phyloP scores from a whole-genome alignment of 208 protist species.

The Trypanosoma cruzi region DNA sequence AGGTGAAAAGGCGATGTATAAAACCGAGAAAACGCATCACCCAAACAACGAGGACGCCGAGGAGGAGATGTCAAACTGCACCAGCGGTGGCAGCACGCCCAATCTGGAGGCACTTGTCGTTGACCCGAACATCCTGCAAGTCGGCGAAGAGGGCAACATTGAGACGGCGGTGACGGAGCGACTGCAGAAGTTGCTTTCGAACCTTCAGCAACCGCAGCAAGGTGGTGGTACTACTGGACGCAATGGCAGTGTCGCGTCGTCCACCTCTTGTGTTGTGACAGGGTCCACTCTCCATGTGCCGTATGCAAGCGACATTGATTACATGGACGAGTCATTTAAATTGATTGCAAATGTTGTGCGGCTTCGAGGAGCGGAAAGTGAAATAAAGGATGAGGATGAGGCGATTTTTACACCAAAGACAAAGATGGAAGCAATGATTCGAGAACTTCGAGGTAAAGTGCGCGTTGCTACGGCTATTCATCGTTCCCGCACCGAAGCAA shows the following conservation, averaged over 20 bases:
- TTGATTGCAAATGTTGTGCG: constrained; percentile 83
- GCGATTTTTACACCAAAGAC: constrained; percentile 59
- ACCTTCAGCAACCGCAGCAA: background rate
- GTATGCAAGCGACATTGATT: constrained; percentile 90
- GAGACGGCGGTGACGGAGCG: constrained; percentile 8
- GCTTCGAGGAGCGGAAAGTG: constrained; percentile 82
- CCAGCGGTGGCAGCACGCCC: constrained; percentile 7
- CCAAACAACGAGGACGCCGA: background rate
- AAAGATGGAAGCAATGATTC: constrained; percentile 81
- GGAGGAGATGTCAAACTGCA: background rate
- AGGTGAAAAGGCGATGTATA: background rate
- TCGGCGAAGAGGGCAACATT: constrained; percentile 4
- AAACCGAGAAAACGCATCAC: background rate
- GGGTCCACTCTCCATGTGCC: constrained; percentile 31
- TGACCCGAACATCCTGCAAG: constrained; percentile 10
- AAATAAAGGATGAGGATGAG: constrained; percentile 93
- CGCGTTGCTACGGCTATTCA: constrained; percentile 69
- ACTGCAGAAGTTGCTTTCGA: constrained; percentile 3
- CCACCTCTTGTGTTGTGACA: background rate
- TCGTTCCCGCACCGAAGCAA: constrained; percentile 66
- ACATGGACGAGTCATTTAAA: constrained; percentile 92
- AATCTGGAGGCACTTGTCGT: constrained; percentile 15
- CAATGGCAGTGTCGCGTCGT: constrained; percentile 12
- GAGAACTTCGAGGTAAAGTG: constrained; percentile 85
- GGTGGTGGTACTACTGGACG: background rate